These are phyloP conservation scores for Hymenotorrendiella dingleyae DNA, from an alignment of 2,329 filamentous ascomycete genomes.

Conservation along the genomic window DNA sequence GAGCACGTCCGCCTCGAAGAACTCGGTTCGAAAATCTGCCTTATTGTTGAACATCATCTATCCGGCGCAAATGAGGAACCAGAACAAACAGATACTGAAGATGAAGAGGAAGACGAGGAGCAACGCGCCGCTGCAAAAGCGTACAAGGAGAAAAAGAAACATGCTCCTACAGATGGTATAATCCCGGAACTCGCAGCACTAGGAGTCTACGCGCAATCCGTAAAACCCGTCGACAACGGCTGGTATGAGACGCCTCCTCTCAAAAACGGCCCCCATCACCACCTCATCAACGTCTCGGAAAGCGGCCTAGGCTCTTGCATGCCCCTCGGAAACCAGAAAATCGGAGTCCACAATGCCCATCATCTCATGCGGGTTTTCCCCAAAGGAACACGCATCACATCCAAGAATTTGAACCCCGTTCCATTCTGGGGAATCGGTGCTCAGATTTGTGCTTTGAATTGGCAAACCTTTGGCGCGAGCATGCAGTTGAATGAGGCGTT, in stretches of 20 bases:
- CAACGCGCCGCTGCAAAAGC: slow-evolving; percentile 41
- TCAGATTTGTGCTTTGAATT: slow-evolving; percentile 65
- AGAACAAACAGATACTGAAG: slow-evolving; percentile 36
- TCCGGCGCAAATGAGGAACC: no score
- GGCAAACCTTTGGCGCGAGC: slow-evolving; percentile 60
- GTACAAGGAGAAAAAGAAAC: slow-evolving; percentile 47
- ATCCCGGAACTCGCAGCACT: slow-evolving; percentile 59
- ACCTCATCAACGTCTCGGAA: slow-evolving; percentile 66
- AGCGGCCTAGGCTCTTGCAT: slow-evolving; percentile 49
- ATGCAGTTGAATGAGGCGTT: slow-evolving; percentile 66
- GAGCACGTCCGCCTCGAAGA: slow-evolving; percentile 53
- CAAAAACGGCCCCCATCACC: slow-evolving; percentile 50
- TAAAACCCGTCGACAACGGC: slow-evolving; percentile 60
- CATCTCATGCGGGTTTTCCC: slow-evolving; percentile 68
- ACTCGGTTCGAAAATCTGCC: slow-evolving; percentile 55
- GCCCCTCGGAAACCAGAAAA: slow-evolving; percentile 39
- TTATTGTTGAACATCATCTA: slow-evolving; percentile 64
- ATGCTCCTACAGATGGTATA: slow-evolving; percentile 44
- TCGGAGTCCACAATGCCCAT: slow-evolving; percentile 54
- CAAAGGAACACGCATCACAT: slow-evolving; percentile 63
- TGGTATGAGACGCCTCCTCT: slow-evolving; percentile 51
- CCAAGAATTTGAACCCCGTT: slow-evolving; percentile 56
- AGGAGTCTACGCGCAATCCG: slow-evolving; percentile 64
- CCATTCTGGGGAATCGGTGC: slow-evolving; percentile 62
- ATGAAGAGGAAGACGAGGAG: slow-evolving; percentile 38